Evolutionary conservation across 1,284 basidiomycete species (phyloP).

Genomic region (Ustilago lituana): DNA sequence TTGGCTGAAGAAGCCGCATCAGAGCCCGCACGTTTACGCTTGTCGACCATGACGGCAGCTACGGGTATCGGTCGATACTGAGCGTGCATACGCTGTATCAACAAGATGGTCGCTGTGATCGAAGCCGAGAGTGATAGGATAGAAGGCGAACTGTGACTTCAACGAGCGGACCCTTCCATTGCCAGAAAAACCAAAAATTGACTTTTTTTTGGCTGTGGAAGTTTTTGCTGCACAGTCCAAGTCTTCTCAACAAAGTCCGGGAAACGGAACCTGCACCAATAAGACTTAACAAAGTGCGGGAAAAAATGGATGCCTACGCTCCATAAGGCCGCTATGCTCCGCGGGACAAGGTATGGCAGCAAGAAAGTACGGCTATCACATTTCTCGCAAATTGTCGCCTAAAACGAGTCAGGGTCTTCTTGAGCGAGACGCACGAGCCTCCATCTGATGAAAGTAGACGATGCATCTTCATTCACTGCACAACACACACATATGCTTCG

Average conservation of each 20-base stretch:
- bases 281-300: neutral
- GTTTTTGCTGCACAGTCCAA: slow-evolving; percentile 17
- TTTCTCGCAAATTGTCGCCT: too few species aligned
- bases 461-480: neutral
- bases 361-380: too few species aligned
- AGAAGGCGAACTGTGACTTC: too few species aligned
- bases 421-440: too few species aligned
- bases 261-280: neutral
- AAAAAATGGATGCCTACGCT: neutral
- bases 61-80: neutral
- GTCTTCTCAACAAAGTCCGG: neutral
- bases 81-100: neutral
- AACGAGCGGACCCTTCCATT: slow-evolving; percentile 7
- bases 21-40: slow-evolving; percentile 35
- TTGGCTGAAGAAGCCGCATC: slow-evolving; percentile 26
- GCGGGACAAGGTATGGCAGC: too few species aligned
- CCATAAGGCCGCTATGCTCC: too few species aligned
- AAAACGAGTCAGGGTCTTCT: too few species aligned
- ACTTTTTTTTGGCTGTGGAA: neutral
- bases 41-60: slow-evolving; percentile 28
- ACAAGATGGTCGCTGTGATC: slow-evolving; percentile 6
- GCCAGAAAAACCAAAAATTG: neutral
- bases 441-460: too few species aligned
- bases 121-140: neutral
- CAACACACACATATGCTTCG: too few species aligned